Evolutionary conservation across 139 green algal species (phyloP).

Genomic region (Picocystis salinarum): DNA sequence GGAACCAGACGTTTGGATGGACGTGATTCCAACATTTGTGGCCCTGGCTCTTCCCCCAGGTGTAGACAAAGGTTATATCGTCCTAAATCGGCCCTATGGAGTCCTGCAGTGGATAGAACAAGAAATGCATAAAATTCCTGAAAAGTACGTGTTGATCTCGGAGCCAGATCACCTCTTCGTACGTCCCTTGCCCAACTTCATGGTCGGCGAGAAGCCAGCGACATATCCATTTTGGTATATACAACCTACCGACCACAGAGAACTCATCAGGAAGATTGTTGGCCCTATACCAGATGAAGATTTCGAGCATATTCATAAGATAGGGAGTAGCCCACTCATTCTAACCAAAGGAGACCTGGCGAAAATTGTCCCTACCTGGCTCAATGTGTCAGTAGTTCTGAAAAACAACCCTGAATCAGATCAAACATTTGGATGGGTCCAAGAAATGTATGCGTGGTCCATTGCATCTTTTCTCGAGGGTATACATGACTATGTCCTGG

Average conservation of each 20-base stretch:
- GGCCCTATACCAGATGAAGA: constrained; percentile 6
- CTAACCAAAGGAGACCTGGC: constrained; percentile 53
- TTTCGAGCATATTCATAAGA: constrained; percentile 9
- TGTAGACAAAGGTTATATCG: constrained; percentile 68
- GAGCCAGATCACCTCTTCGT: constrained; percentile 94
- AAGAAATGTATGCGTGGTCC: constrained; percentile 92
- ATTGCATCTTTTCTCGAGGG: constrained; percentile 33
- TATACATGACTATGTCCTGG: background rate
- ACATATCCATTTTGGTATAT: constrained; percentile 99
- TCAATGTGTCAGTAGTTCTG: constrained; percentile 71
- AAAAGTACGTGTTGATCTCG: constrained; percentile 82
- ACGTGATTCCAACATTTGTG: constrained; percentile 87
- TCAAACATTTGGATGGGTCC: constrained; percentile 61
- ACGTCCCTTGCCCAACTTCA: constrained; percentile 81
- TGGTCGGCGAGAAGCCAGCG: constrained; percentile 39
- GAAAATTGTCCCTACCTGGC: constrained; percentile 54
- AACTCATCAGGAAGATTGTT: constrained; percentile 24
- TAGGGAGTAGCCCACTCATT: constrained; percentile 66
- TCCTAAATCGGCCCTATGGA: constrained; percentile 83
- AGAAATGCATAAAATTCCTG: constrained; percentile 34
- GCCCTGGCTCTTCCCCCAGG: constrained; percentile 54
- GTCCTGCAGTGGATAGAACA: constrained; percentile 72
- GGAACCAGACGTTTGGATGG: constrained; percentile 70
- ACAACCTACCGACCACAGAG: constrained; percentile 29
- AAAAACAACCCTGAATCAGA: constrained; percentile 70